Conservation (phyloP, 495 filamentous ascomycete species). For the Penicillium flavigenum region DNA sequence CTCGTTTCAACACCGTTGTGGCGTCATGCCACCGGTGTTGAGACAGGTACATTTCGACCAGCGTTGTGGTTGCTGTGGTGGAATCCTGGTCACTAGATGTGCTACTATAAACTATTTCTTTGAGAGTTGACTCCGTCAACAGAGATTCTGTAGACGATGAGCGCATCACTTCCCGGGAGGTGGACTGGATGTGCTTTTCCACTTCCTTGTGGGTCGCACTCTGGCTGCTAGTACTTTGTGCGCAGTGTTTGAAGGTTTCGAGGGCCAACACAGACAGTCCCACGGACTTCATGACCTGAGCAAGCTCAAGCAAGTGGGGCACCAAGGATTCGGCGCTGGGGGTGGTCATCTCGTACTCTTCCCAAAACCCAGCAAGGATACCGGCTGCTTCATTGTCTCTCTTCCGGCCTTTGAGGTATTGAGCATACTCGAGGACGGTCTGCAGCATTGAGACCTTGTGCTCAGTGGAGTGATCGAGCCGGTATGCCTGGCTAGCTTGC, state of each 20-base stretch:
- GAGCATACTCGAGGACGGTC: not conserved
- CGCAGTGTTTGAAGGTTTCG: not conserved
- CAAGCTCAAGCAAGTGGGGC: not conserved
- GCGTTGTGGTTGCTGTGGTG: not conserved
- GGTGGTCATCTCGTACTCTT: not conserved
- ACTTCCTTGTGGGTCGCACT: not conserved
- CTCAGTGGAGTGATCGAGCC: not conserved
- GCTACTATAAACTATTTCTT: not conserved
- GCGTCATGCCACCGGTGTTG: not conserved
- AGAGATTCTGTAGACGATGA: not conserved
- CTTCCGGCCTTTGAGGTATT: not conserved
- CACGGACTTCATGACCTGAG: not conserved
- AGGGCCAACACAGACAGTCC: not conserved
- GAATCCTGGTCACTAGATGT: not conserved
- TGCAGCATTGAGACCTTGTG: not conserved
- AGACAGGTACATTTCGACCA: not conserved
- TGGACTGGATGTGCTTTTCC: not conserved
- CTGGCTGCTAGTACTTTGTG: not conserved
- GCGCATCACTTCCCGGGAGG: not conserved
- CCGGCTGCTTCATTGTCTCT: not conserved
- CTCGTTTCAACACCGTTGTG: not conserved
- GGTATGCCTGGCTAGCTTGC: not conserved
- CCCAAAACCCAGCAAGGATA: not conserved
- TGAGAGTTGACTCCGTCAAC: not conserved
- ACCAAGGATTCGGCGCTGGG: not conserved